phyloP scores from a whole-genome alignment of 148 eudicot species.

The Amaranthus palmeri region DNA sequence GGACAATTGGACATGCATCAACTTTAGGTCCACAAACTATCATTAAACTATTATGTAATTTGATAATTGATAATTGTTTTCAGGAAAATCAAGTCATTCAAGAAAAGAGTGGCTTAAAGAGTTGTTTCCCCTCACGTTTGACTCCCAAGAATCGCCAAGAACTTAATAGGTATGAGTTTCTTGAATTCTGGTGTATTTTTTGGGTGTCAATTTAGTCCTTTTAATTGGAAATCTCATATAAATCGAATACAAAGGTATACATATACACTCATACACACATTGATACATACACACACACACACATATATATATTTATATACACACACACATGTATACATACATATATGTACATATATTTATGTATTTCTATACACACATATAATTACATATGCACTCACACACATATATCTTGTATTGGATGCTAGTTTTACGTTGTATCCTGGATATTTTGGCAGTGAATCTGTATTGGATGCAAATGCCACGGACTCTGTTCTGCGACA shows the following conservation, averaged over 20 bases:
- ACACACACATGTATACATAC: no score
- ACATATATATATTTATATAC: no score
- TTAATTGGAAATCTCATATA: not conserved
- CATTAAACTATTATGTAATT: not conserved
- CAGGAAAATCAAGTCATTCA: conserved; percentile 44
- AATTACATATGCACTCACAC: not conserved
- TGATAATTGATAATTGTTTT: conserved; percentile 12
- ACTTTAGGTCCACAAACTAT: not conserved
- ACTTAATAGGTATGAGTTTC: conserved; percentile 23
- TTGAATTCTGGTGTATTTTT: not conserved
- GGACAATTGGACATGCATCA: not conserved
- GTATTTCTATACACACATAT: no score
- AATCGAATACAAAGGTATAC: no score
- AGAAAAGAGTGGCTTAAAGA: conserved; percentile 33
- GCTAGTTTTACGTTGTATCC: not conserved
- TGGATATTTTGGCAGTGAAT: conserved; percentile 33
- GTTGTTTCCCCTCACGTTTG: conserved; percentile 33
- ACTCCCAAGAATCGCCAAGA: conserved; percentile 37
- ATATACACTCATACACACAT: not conserved
- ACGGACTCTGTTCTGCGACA: conserved; percentile 26
- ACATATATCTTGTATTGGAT: not conserved
- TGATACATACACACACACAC: no score
- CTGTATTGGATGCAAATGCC: conserved; percentile 33
- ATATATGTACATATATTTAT: no score
- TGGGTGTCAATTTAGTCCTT: not conserved